Evolutionary conservation across 176 grass and related monocot genomes (phyloP), one percentile per base, ranked within the genome.

Genomic region (Otatea glauca): DNA sequence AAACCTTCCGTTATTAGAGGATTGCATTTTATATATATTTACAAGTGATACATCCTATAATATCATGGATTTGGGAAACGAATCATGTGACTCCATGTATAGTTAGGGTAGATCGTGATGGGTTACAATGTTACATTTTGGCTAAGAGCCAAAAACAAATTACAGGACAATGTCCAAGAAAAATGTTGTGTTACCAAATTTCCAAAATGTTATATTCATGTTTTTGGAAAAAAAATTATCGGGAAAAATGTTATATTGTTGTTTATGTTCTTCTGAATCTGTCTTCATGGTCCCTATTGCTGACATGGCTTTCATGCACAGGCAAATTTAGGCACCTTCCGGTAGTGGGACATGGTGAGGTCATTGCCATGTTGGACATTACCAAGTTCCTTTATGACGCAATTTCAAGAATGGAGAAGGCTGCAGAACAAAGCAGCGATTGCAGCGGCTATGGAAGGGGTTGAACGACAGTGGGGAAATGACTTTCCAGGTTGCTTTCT

Each of bases 251-350:
- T 10, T 68, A 50, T 9, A 80, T 68, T 70, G 0, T 18, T 54
- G 1, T 29, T 58, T 20, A 25, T 37, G 17, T 43, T 81, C 50
- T 81, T 59, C 25, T 21, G 5, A 24, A 21, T 8, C 2, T 38
- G 0, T 38, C 11, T 2, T 8, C 50, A 41, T 68, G 4, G 1
- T 53, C 4, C 71, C 17, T 63, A 78, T 41, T 37, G 13, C 15
- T 68, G 32, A 61, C 32, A 64, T 72, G 35, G 11, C 53, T 68
- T 81, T 73, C n/a, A 29, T 84, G 77, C 42, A 70, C 87, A 98
- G 95, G 91, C 2, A 98, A 93, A 90, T 98, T 98, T 90, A 89
- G 85, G 80, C 95, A 95, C 61, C 95, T 98, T 87, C 95, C 92
- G 3, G 83, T 98, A 59, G 95, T 98, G 45, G 92, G 95, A 66